Conservation (phyloP, 805 yeast species). For the Brettanomyces custersianus region DNA sequence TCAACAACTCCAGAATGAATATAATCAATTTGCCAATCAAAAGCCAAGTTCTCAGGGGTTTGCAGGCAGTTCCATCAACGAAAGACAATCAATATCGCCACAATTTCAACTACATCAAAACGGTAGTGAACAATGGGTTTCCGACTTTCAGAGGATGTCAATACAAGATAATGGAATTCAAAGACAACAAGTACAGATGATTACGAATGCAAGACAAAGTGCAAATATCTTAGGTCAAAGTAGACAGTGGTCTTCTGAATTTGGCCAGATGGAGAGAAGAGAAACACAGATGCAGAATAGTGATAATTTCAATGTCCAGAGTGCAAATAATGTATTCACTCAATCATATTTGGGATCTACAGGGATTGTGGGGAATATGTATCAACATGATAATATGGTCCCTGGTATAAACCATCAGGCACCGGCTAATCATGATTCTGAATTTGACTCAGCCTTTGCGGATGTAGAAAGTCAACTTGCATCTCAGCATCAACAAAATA, state of each 20-base stretch:
- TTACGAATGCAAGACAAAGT: background rate
- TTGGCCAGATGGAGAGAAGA: background rate
- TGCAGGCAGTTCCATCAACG: too few species aligned
- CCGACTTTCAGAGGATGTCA: constrained; percentile 3
- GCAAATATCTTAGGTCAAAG: background rate
- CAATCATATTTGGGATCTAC: too few species aligned
- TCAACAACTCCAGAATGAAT: background rate
- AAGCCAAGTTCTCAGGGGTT: too few species aligned
- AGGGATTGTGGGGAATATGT: too few species aligned
- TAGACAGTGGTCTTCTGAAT: constrained; percentile 2
- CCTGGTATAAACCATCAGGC: background rate
- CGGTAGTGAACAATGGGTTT: constrained; percentile 1
- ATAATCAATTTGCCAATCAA: background rate
- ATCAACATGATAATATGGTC: background rate
- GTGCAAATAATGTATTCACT: too few species aligned
- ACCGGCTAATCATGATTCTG: background rate
- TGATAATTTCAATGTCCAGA: background rate
- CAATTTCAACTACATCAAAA: background rate
- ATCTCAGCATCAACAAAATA: background rate
- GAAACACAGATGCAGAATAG: background rate
- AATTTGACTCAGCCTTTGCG: constrained; percentile 3
- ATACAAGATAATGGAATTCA: background rate
- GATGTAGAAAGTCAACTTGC: constrained; percentile 1
- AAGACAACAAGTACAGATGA: background rate
- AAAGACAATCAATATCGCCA: too few species aligned